phyloP scores from a whole-genome alignment of 768 basidiomycete species.

The Panus rudis region DNA sequence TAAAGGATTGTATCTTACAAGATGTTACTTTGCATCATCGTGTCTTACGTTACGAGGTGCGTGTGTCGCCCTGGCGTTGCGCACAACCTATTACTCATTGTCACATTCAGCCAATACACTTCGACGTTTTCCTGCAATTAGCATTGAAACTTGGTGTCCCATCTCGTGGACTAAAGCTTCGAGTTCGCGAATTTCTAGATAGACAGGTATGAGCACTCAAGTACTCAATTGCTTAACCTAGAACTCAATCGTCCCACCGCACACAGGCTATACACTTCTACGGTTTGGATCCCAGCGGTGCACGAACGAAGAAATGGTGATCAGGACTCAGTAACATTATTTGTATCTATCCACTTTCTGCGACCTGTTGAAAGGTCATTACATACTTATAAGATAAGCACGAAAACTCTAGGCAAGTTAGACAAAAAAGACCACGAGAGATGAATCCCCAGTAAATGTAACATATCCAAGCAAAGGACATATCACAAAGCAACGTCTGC shows the following conservation, averaged over 20 bases:
- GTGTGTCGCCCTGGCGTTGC: slow-evolving; percentile 7
- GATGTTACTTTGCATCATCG: slow-evolving; percentile 45
- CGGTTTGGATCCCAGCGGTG: slow-evolving; percentile 28
- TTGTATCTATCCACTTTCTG: slow-evolving; percentile 6
- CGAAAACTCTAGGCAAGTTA: not conserved
- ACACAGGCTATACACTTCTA: slow-evolving; percentile 50
- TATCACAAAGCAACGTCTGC: slow-evolving; percentile 56
- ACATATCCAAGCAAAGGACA: not conserved
- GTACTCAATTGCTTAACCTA: too few species aligned
- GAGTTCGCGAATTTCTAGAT: slow-evolving; percentile 48
- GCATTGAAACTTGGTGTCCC: slow-evolving; percentile 26
- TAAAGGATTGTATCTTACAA: slow-evolving; percentile 36
- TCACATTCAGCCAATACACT: slow-evolving; percentile 48
- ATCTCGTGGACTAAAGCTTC: slow-evolving; percentile 28
- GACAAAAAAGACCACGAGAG: not conserved
- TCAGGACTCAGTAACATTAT: slow-evolving; percentile 4
- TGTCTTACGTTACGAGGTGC: slow-evolving; percentile 61
- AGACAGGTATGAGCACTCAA: slow-evolving; percentile 46
- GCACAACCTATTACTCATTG: not conserved
- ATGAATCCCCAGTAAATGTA: not conserved
- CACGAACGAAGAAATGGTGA: slow-evolving; percentile 17
- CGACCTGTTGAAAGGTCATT: slow-evolving; percentile 32
- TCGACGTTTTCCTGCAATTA: slow-evolving; percentile 43
- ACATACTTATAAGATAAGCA: slow-evolving; percentile 9
- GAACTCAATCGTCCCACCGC: not conserved